These are phyloP conservation scores for Fusarium torreyae DNA, from an alignment of 2,329 filamentous ascomycete species.

Conservation along the genomic window DNA sequence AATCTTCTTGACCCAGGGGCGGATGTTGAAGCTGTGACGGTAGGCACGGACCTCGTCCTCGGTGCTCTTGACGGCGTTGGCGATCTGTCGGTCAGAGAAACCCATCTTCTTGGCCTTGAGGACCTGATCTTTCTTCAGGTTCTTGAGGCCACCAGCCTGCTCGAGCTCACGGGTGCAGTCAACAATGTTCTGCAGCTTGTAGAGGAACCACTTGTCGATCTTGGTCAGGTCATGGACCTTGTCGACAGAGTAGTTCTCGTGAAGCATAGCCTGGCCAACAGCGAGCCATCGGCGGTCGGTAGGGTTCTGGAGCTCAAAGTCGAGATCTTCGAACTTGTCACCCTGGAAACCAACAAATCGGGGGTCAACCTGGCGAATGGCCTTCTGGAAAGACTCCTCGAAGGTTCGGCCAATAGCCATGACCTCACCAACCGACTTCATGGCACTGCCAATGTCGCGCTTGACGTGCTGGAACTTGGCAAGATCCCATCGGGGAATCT, in stretches of 20 bases:
- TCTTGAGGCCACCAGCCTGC: conserved; percentile 84
- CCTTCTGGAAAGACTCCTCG: conserved; percentile 99
- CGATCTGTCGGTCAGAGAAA: conserved; percentile 97
- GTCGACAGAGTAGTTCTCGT: conserved; percentile 95
- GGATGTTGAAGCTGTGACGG: conserved; percentile 89
- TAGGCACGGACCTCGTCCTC: conserved; percentile 92
- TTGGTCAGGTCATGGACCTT: conserved; percentile 93
- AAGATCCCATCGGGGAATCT: conserved; percentile 98
- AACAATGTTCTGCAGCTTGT: conserved; percentile 98
- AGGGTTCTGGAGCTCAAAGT: conserved; percentile 90
- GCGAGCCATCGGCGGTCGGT: conserved; percentile 98
- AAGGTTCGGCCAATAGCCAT: conserved; percentile 99
- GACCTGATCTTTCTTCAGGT: conserved; percentile 89
- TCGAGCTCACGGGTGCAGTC: conserved; percentile 90
- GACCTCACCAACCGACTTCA: conserved; percentile 99
- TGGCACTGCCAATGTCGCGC: conserved; percentile 95
- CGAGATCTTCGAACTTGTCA: conserved; percentile 93
- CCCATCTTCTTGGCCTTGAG: conserved; percentile 96
- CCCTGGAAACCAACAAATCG: conserved; percentile 94
- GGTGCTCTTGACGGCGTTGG: conserved; percentile 83
- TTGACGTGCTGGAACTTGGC: conserved; percentile 99
- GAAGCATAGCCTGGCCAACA: conserved; percentile 96
- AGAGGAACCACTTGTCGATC: conserved; percentile 99
- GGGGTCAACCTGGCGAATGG: conserved; percentile 96
- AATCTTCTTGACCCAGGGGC: conserved; percentile 98